Evolutionary conservation across 345 rosid species (phyloP).

Genomic region (Toxicodendron radicans): DNA sequence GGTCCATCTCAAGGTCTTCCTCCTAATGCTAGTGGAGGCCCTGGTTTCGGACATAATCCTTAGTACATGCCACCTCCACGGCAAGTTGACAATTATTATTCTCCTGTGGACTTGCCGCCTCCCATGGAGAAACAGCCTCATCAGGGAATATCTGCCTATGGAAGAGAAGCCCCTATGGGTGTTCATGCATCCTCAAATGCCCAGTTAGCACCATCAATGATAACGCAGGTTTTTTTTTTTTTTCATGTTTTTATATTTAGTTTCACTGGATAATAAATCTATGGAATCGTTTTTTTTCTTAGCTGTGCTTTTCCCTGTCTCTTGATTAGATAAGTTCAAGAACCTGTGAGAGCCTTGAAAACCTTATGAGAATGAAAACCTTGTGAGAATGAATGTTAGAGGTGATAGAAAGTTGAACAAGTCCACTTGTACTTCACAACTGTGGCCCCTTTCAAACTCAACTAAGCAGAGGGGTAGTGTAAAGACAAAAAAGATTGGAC

Average conservation of each 20-base stretch:
- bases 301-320: not conserved
- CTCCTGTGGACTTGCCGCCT: constrained; percentile 77
- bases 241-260: not conserved
- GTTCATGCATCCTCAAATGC: constrained; percentile 62
- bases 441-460: not conserved
- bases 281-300: not conserved
- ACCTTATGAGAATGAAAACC: not conserved
- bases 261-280: not conserved
- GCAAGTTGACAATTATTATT: constrained; percentile 78
- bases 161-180: constrained; percentile 84
- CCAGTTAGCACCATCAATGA: constrained; percentile 82
- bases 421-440: not conserved
- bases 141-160: constrained; percentile 95
- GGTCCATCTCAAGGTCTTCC: constrained; percentile 88
- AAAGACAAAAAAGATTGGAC: not conserved
- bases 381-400: not conserved
- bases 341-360: not conserved
- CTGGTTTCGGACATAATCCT: constrained; percentile 71
- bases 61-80: constrained; percentile 84
- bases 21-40: constrained; percentile 67
- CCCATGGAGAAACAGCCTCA: constrained; percentile 93
- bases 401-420: not conserved
- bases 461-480: not conserved
- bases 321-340: not conserved
- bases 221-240: constrained; percentile 66